Conservation (phyloP, 352 stramenopile genomes). For the Pythium scleroteichum region DNA sequence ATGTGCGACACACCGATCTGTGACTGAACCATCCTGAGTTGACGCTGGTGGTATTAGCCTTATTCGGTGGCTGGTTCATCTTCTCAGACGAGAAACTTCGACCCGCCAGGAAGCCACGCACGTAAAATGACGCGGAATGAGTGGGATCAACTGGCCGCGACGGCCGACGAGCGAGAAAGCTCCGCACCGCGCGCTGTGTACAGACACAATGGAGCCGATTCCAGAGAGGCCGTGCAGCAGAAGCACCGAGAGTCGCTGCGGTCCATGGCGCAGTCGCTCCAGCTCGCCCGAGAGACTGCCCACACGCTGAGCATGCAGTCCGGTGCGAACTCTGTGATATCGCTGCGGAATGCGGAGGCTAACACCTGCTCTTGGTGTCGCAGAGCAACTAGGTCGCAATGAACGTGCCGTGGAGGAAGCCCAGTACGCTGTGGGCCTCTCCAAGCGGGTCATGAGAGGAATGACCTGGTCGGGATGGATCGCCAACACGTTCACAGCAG, state of each 20-base stretch:
- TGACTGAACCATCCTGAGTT: too few relatives aligned
- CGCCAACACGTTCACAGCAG: constrained; percentile 62
- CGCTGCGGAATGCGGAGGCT: too few relatives aligned
- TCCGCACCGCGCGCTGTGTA: neutral
- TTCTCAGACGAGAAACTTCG: constrained; percentile 17
- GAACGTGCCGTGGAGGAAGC: constrained; percentile 60
- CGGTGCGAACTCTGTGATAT: constrained; percentile 30
- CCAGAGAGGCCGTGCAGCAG: constrained; percentile 15
- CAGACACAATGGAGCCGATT: neutral
- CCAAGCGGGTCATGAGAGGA: constrained; percentile 57
- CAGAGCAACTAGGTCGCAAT: constrained; percentile 59
- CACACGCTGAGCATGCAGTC: constrained; percentile 68
- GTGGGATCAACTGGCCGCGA: constrained; percentile 13
- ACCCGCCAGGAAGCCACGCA: neutral
- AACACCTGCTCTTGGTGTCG: neutral
- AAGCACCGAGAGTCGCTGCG: constrained; percentile 57
- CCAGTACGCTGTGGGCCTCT: constrained; percentile 55
- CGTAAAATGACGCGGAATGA: constrained; percentile 18
- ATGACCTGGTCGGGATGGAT: constrained; percentile 86
- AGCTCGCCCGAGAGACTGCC: constrained; percentile 52
- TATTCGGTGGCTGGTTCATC: neutral
- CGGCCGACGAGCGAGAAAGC: neutral
- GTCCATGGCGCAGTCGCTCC: constrained; percentile 50
- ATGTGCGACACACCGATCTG: too few relatives aligned
- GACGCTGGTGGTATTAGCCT: neutral